Conservation (phyloP, 1,284 basidiomycete genomes). For the Volvariella surrecta region DNA sequence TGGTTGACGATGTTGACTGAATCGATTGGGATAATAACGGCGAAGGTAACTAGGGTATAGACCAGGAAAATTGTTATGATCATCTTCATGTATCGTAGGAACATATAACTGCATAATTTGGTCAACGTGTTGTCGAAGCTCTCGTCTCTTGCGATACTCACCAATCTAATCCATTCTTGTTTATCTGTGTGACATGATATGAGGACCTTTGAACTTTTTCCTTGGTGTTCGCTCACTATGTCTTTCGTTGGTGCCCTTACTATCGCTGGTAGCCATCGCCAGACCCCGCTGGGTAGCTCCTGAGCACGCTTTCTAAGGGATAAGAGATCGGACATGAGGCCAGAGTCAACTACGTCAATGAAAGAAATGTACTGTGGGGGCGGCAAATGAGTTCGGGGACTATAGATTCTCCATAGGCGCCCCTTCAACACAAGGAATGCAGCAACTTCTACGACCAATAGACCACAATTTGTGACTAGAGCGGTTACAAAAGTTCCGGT, state of each 20-base stretch:
- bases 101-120: constrained; percentile 41
- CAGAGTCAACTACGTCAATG: constrained; percentile 4
- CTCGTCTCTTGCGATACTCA: constrained; percentile 24
- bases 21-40: constrained; percentile 55
- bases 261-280: constrained; percentile 40
- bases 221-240: constrained; percentile 25
- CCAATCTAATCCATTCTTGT: constrained; percentile 64
- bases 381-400: constrained; percentile 47
- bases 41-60: constrained; percentile 53
- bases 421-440: constrained; percentile 45
- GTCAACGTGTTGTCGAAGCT: constrained; percentile 3
- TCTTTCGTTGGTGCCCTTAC: constrained; percentile 29
- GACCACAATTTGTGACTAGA: constrained; percentile 38
- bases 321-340: background rate
- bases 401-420: constrained; percentile 40
- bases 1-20: constrained; percentile 31
- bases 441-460: constrained; percentile 44
- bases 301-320: constrained; percentile 33
- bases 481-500: constrained; percentile 50
- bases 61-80: constrained; percentile 59
- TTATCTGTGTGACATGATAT: constrained; percentile 28
- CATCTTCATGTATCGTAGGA: constrained; percentile 56
- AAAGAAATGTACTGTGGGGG: constrained; percentile 33
- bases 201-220: too few relatives aligned
- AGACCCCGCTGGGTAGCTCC: constrained; percentile 30